A percentile compares a stretch with the other conserved stretches of the same genome.
Evolutionary conservation across 1,139 yeast genomes (phyloP).

Genomic region (Yamadazyma taylorii): DNA sequence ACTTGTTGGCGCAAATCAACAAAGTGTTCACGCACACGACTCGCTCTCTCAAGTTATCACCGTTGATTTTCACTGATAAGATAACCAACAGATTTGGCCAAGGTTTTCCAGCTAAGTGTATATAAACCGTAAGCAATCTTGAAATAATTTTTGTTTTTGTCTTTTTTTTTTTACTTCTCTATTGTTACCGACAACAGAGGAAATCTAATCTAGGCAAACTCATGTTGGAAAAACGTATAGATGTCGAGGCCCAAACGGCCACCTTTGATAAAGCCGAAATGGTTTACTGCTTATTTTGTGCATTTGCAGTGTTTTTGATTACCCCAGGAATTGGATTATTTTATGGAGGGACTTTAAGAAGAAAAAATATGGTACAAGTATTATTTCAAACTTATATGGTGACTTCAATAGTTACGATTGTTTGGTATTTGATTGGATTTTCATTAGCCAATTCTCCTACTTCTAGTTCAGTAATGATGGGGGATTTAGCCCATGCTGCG

Average conservation of each 20-base stretch:
- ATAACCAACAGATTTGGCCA: too few species aligned
- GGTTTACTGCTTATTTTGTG: conserved; percentile 78
- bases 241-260: conserved; percentile 13
- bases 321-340: conserved; percentile 88
- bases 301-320: conserved; percentile 86
- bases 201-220: too few species aligned
- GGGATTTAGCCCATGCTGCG: conserved; percentile 76
- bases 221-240: conserved; percentile 6
- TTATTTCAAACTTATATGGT: conserved; percentile 93
- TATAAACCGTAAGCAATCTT: too few species aligned
- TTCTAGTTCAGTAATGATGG: conserved; percentile 70
- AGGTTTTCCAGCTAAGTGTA: too few species aligned
- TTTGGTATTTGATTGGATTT: conserved; percentile 98
- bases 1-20: too few species aligned
- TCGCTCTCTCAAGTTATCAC: too few species aligned
- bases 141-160: too few species aligned
- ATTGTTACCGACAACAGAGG: too few species aligned
- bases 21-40: too few species aligned
- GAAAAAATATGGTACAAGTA: conserved; percentile 85
- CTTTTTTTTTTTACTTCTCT: too few species aligned
- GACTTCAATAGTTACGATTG: conserved; percentile 72
- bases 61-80: too few species aligned
- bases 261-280: conserved; percentile 68
- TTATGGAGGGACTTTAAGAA: conserved; percentile 87
- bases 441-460: conserved; percentile 79